phyloP scores from a whole-genome alignment of 805 yeast species.

The Yarrowia osloensis region DNA sequence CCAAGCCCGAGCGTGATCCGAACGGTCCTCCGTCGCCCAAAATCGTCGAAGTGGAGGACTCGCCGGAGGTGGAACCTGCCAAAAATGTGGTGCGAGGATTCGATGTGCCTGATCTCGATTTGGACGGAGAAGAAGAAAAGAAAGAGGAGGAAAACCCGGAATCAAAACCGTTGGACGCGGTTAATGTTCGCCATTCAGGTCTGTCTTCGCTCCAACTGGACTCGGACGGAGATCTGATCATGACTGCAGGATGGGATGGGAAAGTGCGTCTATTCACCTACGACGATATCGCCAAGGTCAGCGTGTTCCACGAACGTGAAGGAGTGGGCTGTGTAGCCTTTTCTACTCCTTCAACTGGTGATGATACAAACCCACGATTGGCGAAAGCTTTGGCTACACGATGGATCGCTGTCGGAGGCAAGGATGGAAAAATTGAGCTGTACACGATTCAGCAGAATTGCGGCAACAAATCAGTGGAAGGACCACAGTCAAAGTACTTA shows the following conservation, averaged over 20 bases:
- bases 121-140: not conserved
- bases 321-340: slow-evolving; percentile 40
- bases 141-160: not conserved
- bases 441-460: slow-evolving; percentile 38
- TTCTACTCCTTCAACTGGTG: slow-evolving; percentile 3
- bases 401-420: slow-evolving; percentile 54
- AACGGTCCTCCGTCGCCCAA: slow-evolving; percentile 31
- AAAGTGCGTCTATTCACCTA: slow-evolving; percentile 41
- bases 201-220: slow-evolving; percentile 4
- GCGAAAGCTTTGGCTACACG: slow-evolving; percentile 30
- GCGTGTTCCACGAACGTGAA: slow-evolving; percentile 40
- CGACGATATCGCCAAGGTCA: slow-evolving; percentile 40
- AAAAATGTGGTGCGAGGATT: slow-evolving; percentile 15
- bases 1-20: not conserved
- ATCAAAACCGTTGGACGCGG: slow-evolving; percentile 2
- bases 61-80: slow-evolving; percentile 36
- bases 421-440: slow-evolving; percentile 55
- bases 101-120: not conserved
- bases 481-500: not conserved
- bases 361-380: not conserved
- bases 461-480: not conserved
- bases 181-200: slow-evolving; percentile 15
- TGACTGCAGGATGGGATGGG: slow-evolving; percentile 49
- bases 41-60: slow-evolving; percentile 41
- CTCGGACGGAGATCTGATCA: not conserved